Evolutionary conservation across 192 early-diverging fungal species (phyloP).

Genomic region (Coemansia sp.): DNA sequence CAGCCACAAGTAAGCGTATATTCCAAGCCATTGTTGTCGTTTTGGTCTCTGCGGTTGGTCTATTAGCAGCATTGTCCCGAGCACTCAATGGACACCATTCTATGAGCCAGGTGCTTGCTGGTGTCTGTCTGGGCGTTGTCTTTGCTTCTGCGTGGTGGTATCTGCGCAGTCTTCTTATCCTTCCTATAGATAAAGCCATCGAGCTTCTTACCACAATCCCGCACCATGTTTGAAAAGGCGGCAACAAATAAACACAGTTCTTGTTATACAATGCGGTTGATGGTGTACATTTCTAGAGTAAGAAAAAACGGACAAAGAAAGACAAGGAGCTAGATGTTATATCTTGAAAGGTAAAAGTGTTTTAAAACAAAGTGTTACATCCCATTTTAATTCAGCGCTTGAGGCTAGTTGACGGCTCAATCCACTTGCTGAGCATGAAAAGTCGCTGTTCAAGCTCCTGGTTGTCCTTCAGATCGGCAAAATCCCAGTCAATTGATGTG

Average conservation of each 20-base stretch:
- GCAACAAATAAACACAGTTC: neutral
- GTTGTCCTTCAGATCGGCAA: slow-evolving; percentile 52
- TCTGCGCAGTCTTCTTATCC: slow-evolving; percentile 1
- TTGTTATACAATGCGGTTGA: neutral
- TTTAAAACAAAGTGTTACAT: no score
- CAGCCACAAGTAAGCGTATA: neutral
- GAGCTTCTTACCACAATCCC: neutral
- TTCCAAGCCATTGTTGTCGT: neutral
- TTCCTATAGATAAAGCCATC: slow-evolving; percentile 1
- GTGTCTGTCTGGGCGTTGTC: slow-evolving; percentile 15
- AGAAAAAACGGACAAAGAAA: neutral
- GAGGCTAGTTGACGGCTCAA: slow-evolving; percentile 29
- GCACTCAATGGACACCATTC: slow-evolving; percentile 41
- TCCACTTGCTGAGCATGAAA: slow-evolving; percentile 54
- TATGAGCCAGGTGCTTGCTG: slow-evolving; percentile 35
- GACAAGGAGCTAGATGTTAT: neutral
- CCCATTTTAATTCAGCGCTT: neutral
- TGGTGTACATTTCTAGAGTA: slow-evolving; percentile 5
- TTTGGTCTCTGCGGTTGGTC: neutral
- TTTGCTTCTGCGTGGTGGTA: slow-evolving; percentile 40
- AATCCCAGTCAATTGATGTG: slow-evolving; percentile 51
- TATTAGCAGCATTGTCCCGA: slow-evolving; percentile 39
- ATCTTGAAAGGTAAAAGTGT: neutral
- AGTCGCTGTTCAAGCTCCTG: slow-evolving; percentile 55
- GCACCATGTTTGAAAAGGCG: neutral